Conservation (phyloP, 2,329 filamentous ascomycete genomes). For the Tympanopsis confertula region DNA sequence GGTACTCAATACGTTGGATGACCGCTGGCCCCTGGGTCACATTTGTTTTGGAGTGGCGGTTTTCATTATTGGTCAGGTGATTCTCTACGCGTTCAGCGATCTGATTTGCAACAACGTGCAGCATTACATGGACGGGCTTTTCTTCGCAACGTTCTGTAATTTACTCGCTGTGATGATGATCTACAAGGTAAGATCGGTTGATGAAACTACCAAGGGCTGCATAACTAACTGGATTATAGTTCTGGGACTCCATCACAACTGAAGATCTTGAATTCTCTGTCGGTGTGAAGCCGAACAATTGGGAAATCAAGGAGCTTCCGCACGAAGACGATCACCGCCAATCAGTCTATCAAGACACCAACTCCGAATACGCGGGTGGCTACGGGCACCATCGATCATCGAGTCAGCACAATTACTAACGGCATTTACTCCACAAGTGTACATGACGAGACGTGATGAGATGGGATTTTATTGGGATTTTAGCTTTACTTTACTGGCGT, state of each 20-base stretch:
- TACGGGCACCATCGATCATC: constrained; percentile 24
- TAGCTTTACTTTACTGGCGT: too few species aligned
- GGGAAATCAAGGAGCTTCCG: constrained; percentile 90
- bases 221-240: constrained; percentile 38
- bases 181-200: constrained; percentile 59
- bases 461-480: too few species aligned
- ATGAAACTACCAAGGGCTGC: neutral
- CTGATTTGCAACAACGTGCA: constrained; percentile 73
- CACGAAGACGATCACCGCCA: constrained; percentile 68
- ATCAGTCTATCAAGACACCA: constrained; percentile 42
- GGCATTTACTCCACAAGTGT: neutral
- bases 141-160: constrained; percentile 91
- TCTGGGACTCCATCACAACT: constrained; percentile 97
- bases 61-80: constrained; percentile 82
- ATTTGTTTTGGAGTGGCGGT: constrained; percentile 85
- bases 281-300: constrained; percentile 87
- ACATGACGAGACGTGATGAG: too few species aligned
- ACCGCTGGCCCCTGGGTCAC: constrained; percentile 89
- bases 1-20: constrained; percentile 79
- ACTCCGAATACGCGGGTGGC: constrained; percentile 28
- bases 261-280: constrained; percentile 98
- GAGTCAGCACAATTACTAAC: constrained; percentile 21
- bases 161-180: constrained; percentile 97
- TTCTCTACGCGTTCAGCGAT: constrained; percentile 81
- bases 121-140: constrained; percentile 89